phyloP scores from a whole-genome alignment of 106 monocot species.

The Narthecium ossifragum region DNA sequence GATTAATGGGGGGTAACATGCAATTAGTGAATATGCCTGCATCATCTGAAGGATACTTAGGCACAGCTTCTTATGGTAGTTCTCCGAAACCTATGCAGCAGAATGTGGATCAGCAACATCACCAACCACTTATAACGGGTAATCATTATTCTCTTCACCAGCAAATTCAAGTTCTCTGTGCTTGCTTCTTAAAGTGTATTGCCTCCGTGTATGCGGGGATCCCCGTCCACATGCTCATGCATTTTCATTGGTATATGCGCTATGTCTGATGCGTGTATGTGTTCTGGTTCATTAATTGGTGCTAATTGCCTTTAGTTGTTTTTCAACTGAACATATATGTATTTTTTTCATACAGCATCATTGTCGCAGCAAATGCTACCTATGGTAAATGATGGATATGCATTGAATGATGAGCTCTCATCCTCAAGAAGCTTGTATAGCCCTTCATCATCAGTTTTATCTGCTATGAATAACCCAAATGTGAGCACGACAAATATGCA shows the following conservation, averaged over 20 bases:
- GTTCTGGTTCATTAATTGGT: neutral
- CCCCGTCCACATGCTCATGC: too few species aligned
- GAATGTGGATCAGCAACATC: conserved; percentile 47
- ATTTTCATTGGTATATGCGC: too few species aligned
- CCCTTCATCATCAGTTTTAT: conserved; percentile 29
- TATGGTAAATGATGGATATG: conserved; percentile 52
- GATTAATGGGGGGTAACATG: conserved; percentile 46
- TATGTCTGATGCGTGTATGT: neutral
- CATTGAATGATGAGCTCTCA: conserved; percentile 35
- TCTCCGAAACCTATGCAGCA: conserved; percentile 49
- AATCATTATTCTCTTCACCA: conserved; percentile 8
- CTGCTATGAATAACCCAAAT: conserved; percentile 40
- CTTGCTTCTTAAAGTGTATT: too few species aligned
- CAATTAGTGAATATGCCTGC: conserved; percentile 38
- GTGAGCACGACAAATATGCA: conserved; percentile 41
- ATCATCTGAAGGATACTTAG: conserved; percentile 39
- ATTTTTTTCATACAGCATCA: conserved; percentile 31
- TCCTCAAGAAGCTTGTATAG: conserved; percentile 46
- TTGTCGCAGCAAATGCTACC: conserved; percentile 43
- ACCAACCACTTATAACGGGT: conserved; percentile 53
- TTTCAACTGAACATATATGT: neutral
- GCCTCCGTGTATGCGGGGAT: too few species aligned
- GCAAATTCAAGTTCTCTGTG: neutral
- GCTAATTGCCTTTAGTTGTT: neutral
- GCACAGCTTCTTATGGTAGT: conserved; percentile 32